phyloP scores from a whole-genome alignment of 768 basidiomycete species.

The Boletus pseudopeckii region DNA sequence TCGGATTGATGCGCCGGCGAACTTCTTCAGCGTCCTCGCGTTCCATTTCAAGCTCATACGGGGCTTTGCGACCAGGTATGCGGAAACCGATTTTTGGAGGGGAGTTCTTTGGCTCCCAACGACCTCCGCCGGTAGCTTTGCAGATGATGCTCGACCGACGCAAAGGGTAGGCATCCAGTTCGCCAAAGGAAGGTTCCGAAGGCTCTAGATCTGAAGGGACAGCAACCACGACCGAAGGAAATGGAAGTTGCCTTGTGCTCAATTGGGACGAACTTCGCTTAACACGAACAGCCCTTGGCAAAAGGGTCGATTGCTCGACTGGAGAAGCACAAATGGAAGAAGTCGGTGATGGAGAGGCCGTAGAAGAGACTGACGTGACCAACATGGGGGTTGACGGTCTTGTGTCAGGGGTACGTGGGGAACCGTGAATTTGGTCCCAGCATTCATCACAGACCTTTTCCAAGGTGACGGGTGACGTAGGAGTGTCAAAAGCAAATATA shows the following conservation, averaged over 20 bases:
- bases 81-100: constrained; percentile 44
- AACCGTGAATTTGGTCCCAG: constrained; percentile 68
- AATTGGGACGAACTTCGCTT: constrained; percentile 30
- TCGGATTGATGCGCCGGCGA: constrained; percentile 52
- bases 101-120: constrained; percentile 69
- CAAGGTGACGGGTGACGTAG: constrained; percentile 52
- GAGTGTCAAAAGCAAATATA: constrained; percentile 53
- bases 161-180: constrained; percentile 73
- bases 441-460: constrained; percentile 78
- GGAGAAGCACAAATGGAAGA: constrained; percentile 36
- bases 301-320: constrained; percentile 25
- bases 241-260: constrained; percentile 25
- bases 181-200: constrained; percentile 55
- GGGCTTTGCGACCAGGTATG: constrained; percentile 62
- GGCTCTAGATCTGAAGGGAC: constrained; percentile 25
- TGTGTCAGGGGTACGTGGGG: constrained; percentile 39
- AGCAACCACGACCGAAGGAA: constrained; percentile 21
- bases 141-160: constrained; percentile 63
- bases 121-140: constrained; percentile 76
- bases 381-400: constrained; percentile 38
- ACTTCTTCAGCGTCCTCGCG: constrained; percentile 55
- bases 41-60: constrained; percentile 69
- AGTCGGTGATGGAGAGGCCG: constrained; percentile 31
- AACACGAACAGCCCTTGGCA: constrained; percentile 15
- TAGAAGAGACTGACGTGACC: constrained; percentile 31